Conservation (phyloP, 305 asterid genomes). For the Salvia sclarea region DNA sequence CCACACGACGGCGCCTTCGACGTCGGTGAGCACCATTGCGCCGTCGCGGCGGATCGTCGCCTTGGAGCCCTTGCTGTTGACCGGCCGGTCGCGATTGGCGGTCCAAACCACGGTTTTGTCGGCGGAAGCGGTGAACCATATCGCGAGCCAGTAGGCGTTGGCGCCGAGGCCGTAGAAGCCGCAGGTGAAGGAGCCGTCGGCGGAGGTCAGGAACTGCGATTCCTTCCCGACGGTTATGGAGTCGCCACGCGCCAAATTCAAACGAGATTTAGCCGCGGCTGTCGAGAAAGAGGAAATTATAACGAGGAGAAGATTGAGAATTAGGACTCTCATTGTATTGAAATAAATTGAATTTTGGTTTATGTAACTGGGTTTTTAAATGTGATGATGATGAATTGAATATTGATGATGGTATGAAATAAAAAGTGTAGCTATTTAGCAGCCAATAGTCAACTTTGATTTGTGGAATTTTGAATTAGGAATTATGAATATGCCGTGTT, state of each 20-base stretch:
- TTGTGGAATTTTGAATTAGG: neutral
- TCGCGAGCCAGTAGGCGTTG: slow-evolving; percentile 62
- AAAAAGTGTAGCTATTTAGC: too few species aligned
- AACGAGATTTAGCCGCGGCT: slow-evolving; percentile 34
- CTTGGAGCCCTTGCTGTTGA: slow-evolving; percentile 49
- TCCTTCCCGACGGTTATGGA: slow-evolving; percentile 46
- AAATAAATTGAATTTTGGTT: neutral
- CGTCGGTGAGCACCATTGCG: slow-evolving; percentile 55
- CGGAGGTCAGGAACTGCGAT: slow-evolving; percentile 46
- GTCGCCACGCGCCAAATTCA: slow-evolving; percentile 38
- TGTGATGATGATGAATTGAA: too few species aligned
- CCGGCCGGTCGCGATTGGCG: slow-evolving; percentile 62
- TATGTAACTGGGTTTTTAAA: too few species aligned
- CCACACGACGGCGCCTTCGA: slow-evolving; percentile 59
- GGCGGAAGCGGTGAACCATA: slow-evolving; percentile 63
- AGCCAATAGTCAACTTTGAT: slow-evolving; percentile 15
- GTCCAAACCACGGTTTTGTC: slow-evolving; percentile 64
- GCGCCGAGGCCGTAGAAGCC: slow-evolving; percentile 55
- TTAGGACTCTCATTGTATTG: slow-evolving; percentile 35
- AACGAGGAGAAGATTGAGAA: slow-evolving; percentile 8
- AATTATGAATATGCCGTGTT: neutral
- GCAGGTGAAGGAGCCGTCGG: slow-evolving; percentile 52
- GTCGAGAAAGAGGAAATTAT: slow-evolving; percentile 2
- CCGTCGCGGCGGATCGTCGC: slow-evolving; percentile 47
- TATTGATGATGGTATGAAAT: too few species aligned